Percentiles rank a stretch among this genome's conserved stretches.
phyloP scores from a whole-genome alignment of 371 early-diverging fungal species.

The Apophysomyces elegans region DNA sequence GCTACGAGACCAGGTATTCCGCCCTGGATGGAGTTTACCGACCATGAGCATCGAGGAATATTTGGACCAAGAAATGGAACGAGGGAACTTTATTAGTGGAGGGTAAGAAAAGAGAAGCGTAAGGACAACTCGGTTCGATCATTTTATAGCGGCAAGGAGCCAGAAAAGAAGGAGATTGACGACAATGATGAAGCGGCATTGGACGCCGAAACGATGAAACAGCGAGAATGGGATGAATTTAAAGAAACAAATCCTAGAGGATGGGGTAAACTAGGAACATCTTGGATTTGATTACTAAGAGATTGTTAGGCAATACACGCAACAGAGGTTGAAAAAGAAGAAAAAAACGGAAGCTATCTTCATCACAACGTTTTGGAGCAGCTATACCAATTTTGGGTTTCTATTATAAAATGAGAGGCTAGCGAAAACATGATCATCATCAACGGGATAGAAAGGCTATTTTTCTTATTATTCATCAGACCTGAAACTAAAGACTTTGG shows the following conservation, averaged over 20 bases:
- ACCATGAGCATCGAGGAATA: slow-evolving; percentile 98
- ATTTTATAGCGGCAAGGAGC: slow-evolving; percentile 50
- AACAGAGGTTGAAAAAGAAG: slow-evolving; percentile 42
- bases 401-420: too few species aligned
- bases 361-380: too few species aligned
- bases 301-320: slow-evolving; percentile 38
- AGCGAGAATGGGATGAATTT: slow-evolving; percentile 92
- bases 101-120: slow-evolving; percentile 53
- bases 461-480: too few species aligned
- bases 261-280: slow-evolving; percentile 71
- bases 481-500: too few species aligned
- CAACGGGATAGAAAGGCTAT: too few species aligned
- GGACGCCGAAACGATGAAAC: slow-evolving; percentile 83
- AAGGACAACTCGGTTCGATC: background rate
- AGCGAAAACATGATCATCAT: too few species aligned
- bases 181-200: slow-evolving; percentile 84
- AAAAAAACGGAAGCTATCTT: background rate
- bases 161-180: slow-evolving; percentile 67
- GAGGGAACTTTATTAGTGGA: slow-evolving; percentile 91
- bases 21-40: slow-evolving; percentile 87
- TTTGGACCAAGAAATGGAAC: slow-evolving; percentile 80
- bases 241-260: slow-evolving; percentile 92
- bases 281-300: background rate
- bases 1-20: slow-evolving; percentile 81
- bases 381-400: too few species aligned